phyloP scores from a whole-genome alignment of 108 stramenopile species.

The Hondaea fermentalgiana region DNA sequence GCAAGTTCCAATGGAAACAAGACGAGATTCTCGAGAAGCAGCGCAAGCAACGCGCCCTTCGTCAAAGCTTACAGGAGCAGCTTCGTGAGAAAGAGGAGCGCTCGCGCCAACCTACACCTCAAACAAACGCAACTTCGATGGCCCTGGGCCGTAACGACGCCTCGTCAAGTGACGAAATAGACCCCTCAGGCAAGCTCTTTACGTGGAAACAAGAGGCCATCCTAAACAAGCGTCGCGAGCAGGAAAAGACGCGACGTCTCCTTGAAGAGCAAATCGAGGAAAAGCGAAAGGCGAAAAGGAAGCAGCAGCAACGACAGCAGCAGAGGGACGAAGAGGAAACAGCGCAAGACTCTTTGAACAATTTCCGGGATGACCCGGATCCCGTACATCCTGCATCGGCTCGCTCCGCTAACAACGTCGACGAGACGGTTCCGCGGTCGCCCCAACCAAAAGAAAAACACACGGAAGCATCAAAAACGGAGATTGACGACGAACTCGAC shows the following conservation, averaged over 20 bases:
- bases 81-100: background rate
- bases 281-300: background rate
- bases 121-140: background rate
- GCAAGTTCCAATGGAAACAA: background rate
- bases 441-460: too few species aligned
- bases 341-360: background rate
- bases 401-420: too few species aligned
- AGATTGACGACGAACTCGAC: background rate
- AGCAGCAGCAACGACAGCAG: background rate
- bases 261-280: background rate
- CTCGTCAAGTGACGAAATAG: background rate
- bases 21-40: background rate
- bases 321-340: background rate
- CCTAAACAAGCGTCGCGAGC: background rate
- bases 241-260: background rate
- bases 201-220: constrained; percentile 7
- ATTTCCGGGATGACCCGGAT: background rate
- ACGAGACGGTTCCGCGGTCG: too few species aligned
- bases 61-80: background rate
- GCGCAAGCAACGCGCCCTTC: background rate
- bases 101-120: background rate
- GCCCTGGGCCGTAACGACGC: background rate
- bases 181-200: background rate
- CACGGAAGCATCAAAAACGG: too few species aligned
- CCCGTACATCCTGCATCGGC: background rate